A percentile compares a stretch with the other conserved stretches of the same genome.
Conservation (phyloP, 2,329 filamentous ascomycete species). For the Septoria petroselini region DNA sequence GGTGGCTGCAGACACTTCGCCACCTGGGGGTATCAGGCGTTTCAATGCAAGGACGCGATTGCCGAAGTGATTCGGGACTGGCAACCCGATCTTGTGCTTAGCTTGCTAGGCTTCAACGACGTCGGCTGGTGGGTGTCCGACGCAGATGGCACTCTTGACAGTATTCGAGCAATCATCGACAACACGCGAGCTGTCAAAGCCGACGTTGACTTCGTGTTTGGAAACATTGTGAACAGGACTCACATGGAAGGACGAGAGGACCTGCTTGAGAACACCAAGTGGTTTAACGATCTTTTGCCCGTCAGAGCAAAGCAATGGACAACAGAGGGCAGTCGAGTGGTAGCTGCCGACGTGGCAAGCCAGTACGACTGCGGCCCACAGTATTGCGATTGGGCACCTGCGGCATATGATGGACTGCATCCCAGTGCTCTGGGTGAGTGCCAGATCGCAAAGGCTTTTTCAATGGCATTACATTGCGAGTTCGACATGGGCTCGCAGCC, state of each 20-base stretch:
- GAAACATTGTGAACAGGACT: constrained; percentile 27
- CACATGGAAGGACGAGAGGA: constrained; percentile 24
- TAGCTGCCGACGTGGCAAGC: constrained; percentile 37
- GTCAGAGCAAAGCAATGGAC: constrained; percentile 31
- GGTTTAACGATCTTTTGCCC: constrained; percentile 25
- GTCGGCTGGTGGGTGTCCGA: constrained; percentile 28
- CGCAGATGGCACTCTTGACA: constrained; percentile 25
- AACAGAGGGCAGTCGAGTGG: constrained; percentile 33
- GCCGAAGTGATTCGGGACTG: constrained; percentile 32
- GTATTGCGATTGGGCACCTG: constrained; percentile 11
- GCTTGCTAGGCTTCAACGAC: constrained; percentile 32
- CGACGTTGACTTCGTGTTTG: constrained; percentile 25
- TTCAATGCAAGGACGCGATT: constrained; percentile 35
- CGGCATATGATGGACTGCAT: constrained; percentile 28
- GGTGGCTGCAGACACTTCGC: constrained; percentile 19
- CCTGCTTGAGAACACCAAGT: constrained; percentile 23
- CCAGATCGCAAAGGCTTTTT: constrained; percentile 45
- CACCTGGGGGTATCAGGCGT: constrained; percentile 36
- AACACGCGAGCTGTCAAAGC: constrained; percentile 35
- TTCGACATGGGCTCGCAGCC: constrained; percentile 11
- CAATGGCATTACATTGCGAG: constrained; percentile 17
- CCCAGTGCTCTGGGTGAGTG: constrained; percentile 45
- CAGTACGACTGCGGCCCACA: constrained; percentile 23
- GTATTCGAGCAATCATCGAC: constrained; percentile 33
- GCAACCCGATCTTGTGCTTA: constrained; percentile 35